phyloP scores from a whole-genome alignment of 2,329 filamentous ascomycete species.

The Ambrosiella beaveri region DNA sequence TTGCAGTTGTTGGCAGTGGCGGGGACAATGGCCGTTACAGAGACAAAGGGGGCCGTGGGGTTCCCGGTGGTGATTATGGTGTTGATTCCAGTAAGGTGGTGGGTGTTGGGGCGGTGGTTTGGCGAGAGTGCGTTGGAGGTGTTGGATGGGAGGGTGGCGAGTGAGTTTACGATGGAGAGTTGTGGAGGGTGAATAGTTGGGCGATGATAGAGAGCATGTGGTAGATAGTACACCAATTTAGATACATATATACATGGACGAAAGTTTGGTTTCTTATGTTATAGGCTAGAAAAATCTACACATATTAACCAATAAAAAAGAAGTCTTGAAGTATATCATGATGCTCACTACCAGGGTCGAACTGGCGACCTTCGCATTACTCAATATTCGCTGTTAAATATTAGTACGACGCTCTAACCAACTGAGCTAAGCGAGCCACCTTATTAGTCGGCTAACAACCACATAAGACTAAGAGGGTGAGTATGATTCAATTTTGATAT shows the following conservation, averaged over 20 bases:
- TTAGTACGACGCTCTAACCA: conserved; percentile 3
- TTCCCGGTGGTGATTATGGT: conserved; percentile 60
- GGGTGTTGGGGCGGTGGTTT: conserved; percentile 46
- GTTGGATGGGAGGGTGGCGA: conserved; percentile 59
- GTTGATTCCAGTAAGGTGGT: conserved; percentile 48
- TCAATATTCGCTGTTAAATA: not conserved
- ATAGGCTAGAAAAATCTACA: not conserved
- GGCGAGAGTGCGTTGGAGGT: conserved; percentile 39
- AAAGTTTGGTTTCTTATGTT: not conserved
- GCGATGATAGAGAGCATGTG: not conserved
- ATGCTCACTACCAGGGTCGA: conserved; percentile 9
- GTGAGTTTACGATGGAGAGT: conserved; percentile 58
- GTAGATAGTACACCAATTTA: conserved; percentile 3
- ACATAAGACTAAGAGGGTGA: not conserved
- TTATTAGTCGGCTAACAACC: not conserved
- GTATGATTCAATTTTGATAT: not conserved
- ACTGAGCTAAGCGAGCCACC: conserved; percentile 6
- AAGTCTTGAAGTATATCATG: not conserved
- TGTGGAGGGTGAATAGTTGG: conserved; percentile 36
- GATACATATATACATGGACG: not conserved
- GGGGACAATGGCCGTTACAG: conserved; percentile 66
- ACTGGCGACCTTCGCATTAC: conserved; percentile 7
- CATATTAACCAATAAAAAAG: not conserved
- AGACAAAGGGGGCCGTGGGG: conserved; percentile 67
- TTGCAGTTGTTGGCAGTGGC: conserved; percentile 55